Base-by-base conservation (phyloP, 345 rosid species). In the Anastatica hierochuntica region DNA sequence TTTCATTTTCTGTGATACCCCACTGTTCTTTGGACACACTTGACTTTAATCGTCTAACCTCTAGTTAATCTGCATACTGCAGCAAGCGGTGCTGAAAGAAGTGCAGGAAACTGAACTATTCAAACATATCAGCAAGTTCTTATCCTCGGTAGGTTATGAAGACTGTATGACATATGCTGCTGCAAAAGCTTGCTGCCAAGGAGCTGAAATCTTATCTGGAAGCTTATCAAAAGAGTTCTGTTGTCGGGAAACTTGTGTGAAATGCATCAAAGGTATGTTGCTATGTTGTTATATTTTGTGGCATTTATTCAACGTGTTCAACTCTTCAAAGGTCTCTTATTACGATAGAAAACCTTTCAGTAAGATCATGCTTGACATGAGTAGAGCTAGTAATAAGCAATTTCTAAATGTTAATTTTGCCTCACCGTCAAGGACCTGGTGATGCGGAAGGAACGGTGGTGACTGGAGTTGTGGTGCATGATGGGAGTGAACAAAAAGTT, bases 181-280 rank as follows among this genome's bases (percentile, higher is more conserved):
- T 49, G 82, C 82, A 16, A 65, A 56, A 26, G 66, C 75, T 34
- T 82, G 77, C 61, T 64, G 74, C 66, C 83, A 80, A 65, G 94
- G 79, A 27, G 78, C 79, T 33, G 76, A 79, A 68, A 60, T 70
- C 68, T 72, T 82, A 40, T 60, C 72, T 1, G 90, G 63, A 56
- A 35, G 23, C 1, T 68, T 70, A 14, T 59, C 63, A 1, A 62
- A 61, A 15, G 73, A 76, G 43, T 68, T 63, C 10, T 78, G 79
- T 62, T 87, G 92, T 40, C 51, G 10, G 20, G 82, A 84, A 71
- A 83, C 84, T 3, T 78, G 89, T 52, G 57, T 82, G 71, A 80
- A 66, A 67, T 63, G 74, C 67, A 63, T 84, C 75, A 77, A 79
- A 48, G 72, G 70, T 66, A 50, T 20, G 49, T 12, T 30, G n/a